Evolutionary conservation across 1,284 basidiomycete species (phyloP).

Genomic region (Ceratobasidium sp.): DNA sequence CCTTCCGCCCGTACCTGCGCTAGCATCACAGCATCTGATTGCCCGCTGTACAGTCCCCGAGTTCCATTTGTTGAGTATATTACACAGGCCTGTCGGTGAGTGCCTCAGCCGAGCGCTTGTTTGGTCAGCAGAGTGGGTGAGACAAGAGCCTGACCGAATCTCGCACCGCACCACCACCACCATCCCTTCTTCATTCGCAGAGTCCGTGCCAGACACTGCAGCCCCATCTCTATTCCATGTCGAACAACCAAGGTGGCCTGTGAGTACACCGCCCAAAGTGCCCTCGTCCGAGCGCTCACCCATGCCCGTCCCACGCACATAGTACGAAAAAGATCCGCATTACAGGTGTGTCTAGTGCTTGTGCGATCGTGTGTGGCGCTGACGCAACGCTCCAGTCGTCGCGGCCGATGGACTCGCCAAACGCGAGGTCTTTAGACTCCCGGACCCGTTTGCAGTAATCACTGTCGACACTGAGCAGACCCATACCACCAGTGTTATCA

Average conservation of each 20-base stretch:
- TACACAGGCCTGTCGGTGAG: slow-evolving; percentile 1
- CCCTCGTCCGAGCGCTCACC: background rate
- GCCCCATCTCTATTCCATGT: slow-evolving; percentile 12
- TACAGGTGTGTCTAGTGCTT: slow-evolving; percentile 45
- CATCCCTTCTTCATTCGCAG: background rate
- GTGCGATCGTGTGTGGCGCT: background rate
- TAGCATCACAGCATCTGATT: no score
- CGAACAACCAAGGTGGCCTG: slow-evolving; percentile 31
- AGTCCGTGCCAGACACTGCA: background rate
- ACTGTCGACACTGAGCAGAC: slow-evolving; percentile 95
- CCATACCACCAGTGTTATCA: slow-evolving; percentile 88
- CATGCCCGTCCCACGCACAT: slow-evolving; percentile 23
- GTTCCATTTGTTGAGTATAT: no score
- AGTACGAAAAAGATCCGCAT: slow-evolving; percentile 50
- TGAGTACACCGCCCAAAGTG: background rate
- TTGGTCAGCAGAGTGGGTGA: slow-evolving; percentile 29
- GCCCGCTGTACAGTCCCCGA: no score
- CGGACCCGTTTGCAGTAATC: slow-evolving; percentile 93
- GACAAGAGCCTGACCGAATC: background rate
- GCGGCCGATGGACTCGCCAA: slow-evolving; percentile 89
- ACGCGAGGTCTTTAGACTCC: slow-evolving; percentile 89
- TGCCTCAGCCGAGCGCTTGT: slow-evolving; percentile 34
- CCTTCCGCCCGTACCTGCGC: no score
- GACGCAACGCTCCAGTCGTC: slow-evolving; percentile 65
- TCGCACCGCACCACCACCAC: slow-evolving; percentile 35